phyloP scores from a whole-genome alignment of 768 basidiomycete species.

The Leccinum longicurvipes region DNA sequence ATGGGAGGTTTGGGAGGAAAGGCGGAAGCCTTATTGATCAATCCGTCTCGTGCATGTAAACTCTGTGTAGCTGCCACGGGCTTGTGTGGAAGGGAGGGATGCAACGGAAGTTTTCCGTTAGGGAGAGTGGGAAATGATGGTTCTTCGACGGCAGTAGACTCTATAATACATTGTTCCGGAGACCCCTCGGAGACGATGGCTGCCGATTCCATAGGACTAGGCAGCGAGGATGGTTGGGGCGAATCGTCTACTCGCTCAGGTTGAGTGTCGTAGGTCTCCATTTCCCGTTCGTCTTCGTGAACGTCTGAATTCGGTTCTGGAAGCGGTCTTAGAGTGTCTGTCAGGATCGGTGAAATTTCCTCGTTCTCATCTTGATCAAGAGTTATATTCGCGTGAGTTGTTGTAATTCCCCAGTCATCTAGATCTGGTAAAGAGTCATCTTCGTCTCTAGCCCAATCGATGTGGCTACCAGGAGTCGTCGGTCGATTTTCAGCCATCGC shows the following conservation, averaged over 20 bases:
- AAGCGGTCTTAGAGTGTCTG: constrained; percentile 58
- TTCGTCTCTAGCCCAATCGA: constrained; percentile 89
- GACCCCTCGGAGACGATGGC: not conserved
- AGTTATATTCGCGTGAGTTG: constrained; percentile 33
- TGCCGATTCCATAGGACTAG: constrained; percentile 6
- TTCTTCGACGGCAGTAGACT: constrained; percentile 8
- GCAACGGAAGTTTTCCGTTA: constrained; percentile 29
- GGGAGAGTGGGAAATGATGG: constrained; percentile 4
- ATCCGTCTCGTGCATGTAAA: constrained; percentile 11
- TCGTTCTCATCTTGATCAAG: constrained; percentile 32
- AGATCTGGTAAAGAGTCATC: constrained; percentile 78
- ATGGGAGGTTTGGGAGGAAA: constrained; percentile 12
- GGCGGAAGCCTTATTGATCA: constrained; percentile 11
- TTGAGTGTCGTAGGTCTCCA: constrained; percentile 17
- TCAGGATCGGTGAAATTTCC: constrained; percentile 65
- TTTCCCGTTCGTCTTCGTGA: constrained; percentile 20
- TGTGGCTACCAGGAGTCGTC: constrained; percentile 71
- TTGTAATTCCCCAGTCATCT: constrained; percentile 78
- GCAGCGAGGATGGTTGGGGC: constrained; percentile 6
- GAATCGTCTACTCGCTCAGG: constrained; percentile 6
- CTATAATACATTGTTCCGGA: constrained; percentile 20
- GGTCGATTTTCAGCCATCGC: constrained; percentile 69
- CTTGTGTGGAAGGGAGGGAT: constrained; percentile 49
- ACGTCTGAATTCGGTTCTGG: constrained; percentile 42
- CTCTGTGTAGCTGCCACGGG: constrained; percentile 32